phyloP scores from a whole-genome alignment of 2,329 filamentous ascomycete species.

The Arthrobotrys sinensis region DNA sequence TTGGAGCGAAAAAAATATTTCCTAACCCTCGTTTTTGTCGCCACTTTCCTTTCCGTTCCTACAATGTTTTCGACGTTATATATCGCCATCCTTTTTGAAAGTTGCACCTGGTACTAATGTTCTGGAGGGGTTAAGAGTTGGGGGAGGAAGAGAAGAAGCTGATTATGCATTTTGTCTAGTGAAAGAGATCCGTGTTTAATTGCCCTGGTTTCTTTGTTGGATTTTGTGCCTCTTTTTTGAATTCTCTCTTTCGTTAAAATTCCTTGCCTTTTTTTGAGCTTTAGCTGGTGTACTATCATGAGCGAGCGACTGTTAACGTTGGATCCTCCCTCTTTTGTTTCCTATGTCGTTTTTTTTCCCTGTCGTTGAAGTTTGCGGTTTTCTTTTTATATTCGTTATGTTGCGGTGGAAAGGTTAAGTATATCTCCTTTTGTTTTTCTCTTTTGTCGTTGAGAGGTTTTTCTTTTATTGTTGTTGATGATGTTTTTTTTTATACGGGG shows the following conservation, averaged over 20 bases:
- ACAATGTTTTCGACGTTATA: too few species aligned
- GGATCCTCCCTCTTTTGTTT: constrained; percentile 1
- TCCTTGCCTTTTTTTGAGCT: constrained; percentile 27
- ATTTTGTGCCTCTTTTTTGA: not conserved
- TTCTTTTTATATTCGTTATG: not conserved
- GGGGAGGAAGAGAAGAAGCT: not conserved
- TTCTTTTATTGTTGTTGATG: not conserved
- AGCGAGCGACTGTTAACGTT: constrained; percentile 16
- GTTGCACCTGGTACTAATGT: not conserved
- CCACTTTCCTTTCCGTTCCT: too few species aligned
- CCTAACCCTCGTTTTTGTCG: too few species aligned
- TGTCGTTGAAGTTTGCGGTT: not conserved
- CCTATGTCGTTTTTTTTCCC: constrained; percentile 15
- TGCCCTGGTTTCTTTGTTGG: not conserved
- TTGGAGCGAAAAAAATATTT: not conserved
- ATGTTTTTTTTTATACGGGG: constrained; percentile 16
- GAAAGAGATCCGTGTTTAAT: constrained; percentile 11
- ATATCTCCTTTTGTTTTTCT: not conserved
- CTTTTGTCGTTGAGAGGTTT: not conserved
- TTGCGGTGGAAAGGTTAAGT: constrained; percentile 1
- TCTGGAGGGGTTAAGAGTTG: not conserved
- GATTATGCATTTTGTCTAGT: constrained; percentile 7
- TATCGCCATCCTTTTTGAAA: too few species aligned
- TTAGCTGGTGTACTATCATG: constrained; percentile 39
- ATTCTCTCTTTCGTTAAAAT: constrained; percentile 10